These are phyloP conservation scores for Leishmania aethiopica DNA, from an alignment of 208 protist species.

Conservation along the genomic window DNA sequence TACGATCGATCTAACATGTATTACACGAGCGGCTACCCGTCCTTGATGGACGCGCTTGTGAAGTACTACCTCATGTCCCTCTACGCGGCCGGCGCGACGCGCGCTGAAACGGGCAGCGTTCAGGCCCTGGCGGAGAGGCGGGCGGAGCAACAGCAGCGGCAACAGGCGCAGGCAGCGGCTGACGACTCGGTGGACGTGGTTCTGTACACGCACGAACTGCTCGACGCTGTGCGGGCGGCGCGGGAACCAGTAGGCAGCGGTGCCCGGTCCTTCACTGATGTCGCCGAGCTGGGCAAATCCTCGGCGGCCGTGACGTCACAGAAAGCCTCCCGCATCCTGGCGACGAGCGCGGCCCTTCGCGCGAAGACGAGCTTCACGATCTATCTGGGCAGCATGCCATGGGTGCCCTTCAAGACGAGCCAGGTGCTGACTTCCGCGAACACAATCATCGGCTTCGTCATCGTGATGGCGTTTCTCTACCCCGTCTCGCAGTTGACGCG, in stretches of 20 bases:
- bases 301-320: not conserved
- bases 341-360: conserved; percentile 23
- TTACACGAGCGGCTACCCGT: conserved; percentile 62
- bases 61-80: conserved; percentile 45
- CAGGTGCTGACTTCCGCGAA: conserved; percentile 3
- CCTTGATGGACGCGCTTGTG: conserved; percentile 53
- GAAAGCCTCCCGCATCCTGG: conserved; percentile 3
- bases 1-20: conserved; percentile 60
- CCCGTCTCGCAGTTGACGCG: conserved; percentile 38
- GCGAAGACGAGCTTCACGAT: not conserved
- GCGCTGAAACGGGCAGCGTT: not conserved
- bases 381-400: conserved; percentile 8
- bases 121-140: not conserved
- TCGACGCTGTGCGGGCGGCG: not conserved
- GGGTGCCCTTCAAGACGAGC: conserved; percentile 9
- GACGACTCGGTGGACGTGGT: not conserved
- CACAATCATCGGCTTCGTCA: conserved; percentile 39
- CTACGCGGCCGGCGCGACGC: not conserved
- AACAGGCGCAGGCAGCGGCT: not conserved
- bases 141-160: not conserved
- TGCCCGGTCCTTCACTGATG: not conserved
- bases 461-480: conserved; percentile 60
- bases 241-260: not conserved
- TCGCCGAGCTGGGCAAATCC: not conserved
- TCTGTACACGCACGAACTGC: not conserved